Percentiles rank a stretch among this genome's conserved stretches.
These are phyloP conservation scores for Avicennia marina DNA, from an alignment of 257 asterid genomes.

Conservation along the genomic window DNA sequence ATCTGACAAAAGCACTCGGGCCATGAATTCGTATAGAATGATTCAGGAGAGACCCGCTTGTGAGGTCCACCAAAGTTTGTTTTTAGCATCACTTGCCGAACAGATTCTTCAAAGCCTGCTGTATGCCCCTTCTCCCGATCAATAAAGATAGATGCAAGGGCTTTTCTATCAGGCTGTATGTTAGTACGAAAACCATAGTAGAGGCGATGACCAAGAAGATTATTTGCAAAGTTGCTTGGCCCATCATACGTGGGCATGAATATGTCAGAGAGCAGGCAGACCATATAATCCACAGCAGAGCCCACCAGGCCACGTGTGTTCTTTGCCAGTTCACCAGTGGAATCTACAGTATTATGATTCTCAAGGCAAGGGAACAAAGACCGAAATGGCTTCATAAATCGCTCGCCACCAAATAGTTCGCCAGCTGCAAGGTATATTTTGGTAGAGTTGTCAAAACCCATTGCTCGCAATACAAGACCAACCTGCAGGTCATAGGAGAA, in stretches of 20 bases:
- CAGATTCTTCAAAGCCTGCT: slow-evolving; percentile 67
- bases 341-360: slow-evolving; percentile 71
- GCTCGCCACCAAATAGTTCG: slow-evolving; percentile 88
- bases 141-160: slow-evolving; percentile 77
- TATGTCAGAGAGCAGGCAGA: slow-evolving; percentile 86
- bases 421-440: slow-evolving; percentile 96
- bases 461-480: slow-evolving; percentile 72
- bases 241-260: slow-evolving; percentile 99
- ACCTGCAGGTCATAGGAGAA: slow-evolving; percentile 51
- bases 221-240: slow-evolving; percentile 95
- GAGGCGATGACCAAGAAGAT: slow-evolving; percentile 96
- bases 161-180: slow-evolving; percentile 82
- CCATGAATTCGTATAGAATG: slow-evolving; percentile 92
- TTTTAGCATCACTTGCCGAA: slow-evolving; percentile 64
- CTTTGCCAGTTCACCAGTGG: slow-evolving; percentile 45
- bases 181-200: slow-evolving; percentile 92
- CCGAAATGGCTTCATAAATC: slow-evolving; percentile 81
- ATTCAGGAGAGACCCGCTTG: slow-evolving; percentile 76
- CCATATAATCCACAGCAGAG: slow-evolving; percentile 98
- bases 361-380: slow-evolving; percentile 82
- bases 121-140: slow-evolving; percentile 66
- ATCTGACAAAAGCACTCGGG: slow-evolving; percentile 94
- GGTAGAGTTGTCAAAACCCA: slow-evolving; percentile 88
- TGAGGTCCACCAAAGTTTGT: slow-evolving; percentile 94
- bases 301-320: slow-evolving; percentile 68